Evolutionary conservation across 441 rosid genomes (phyloP), one percentile per base, ranked within the genome.

Genomic region (Aquilaria agallochum): DNA sequence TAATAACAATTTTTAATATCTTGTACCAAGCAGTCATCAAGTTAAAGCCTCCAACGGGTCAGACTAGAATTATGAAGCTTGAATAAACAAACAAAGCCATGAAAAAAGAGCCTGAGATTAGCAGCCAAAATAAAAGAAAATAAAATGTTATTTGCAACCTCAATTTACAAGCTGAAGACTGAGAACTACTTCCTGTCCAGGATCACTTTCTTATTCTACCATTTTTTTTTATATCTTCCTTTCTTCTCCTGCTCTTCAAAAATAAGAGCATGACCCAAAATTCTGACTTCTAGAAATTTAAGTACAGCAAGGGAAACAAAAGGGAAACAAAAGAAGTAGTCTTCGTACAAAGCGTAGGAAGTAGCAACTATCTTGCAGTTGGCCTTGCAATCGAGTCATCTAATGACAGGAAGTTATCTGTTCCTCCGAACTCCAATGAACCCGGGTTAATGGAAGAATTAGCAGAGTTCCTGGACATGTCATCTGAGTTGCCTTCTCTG

Each of bases 401-500:
- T 2, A 88, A 71, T 4, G 86, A 66, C 15, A 85, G 74, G 60
- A 61, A 83, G 60, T 77, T 83, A 48, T 83, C 91, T 2, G 83
- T 45, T 56, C 83, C 93, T 7, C 68, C 82, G 50, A 73, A 7
- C 66, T 85, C 92, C 59, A 74, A 56, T 42, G 75, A 64, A 53
- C 85, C 83, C 68, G 74, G 60, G 69, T 83, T 85, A 42, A 86
- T 80, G 3, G 92, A 89, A 5, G 99, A 94, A 66, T 80, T 95
- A 14, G 63, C 72, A 0, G 97, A 94, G 63, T 78, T 76, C 58
- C 90, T 74, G 0, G 94, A 87, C 79, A 84, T 80, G 12, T 92
- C 93, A 31, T 90, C 98, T 0, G 97, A 91, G 51, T 66, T 66
- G 2, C 94, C 94, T 36, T 81, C 95, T 74, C 86, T 83, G 0